Conservation (phyloP, 495 filamentous ascomycete genomes). For the Friedmanniomyces endolithicus region DNA sequence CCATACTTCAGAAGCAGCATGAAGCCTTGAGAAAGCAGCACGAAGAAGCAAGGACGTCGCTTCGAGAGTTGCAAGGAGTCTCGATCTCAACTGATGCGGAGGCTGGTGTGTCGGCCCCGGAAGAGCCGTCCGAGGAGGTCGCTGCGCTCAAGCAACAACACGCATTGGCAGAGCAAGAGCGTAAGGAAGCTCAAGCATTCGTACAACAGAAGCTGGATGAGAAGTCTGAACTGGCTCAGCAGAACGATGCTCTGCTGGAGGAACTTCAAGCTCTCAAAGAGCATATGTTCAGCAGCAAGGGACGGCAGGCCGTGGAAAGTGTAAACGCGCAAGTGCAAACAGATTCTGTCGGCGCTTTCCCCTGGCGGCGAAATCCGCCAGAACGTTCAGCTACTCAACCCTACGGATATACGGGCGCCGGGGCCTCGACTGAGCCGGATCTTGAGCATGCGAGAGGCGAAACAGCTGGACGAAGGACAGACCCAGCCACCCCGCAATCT, state of each 20-base stretch:
- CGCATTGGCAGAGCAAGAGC: slow-evolving; percentile 10
- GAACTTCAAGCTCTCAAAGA: slow-evolving; percentile 7
- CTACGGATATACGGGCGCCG: too few species aligned
- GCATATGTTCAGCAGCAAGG: background rate
- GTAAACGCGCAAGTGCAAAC: slow-evolving; percentile 9
- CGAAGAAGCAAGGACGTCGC: background rate
- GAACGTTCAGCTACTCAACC: background rate
- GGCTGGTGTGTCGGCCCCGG: background rate
- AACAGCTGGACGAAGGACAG: background rate
- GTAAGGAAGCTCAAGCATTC: slow-evolving; percentile 3
- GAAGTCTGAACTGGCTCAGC: slow-evolving; percentile 9
- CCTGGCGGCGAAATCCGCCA: background rate
- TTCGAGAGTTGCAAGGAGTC: background rate
- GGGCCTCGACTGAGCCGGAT: background rate
- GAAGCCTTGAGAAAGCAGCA: background rate
- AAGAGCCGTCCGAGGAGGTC: background rate
- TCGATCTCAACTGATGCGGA: too few species aligned
- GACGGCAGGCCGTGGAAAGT: background rate
- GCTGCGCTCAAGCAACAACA: slow-evolving; percentile 1
- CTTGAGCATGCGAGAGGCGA: background rate
- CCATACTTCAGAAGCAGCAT: background rate
- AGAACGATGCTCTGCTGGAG: slow-evolving; percentile 5
- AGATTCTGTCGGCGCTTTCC: background rate
- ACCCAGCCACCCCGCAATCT: background rate
- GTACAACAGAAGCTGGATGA: slow-evolving; percentile 10